Evolutionary conservation across 306 rosid genomes (phyloP).

Genomic region (Prunus mira): DNA sequence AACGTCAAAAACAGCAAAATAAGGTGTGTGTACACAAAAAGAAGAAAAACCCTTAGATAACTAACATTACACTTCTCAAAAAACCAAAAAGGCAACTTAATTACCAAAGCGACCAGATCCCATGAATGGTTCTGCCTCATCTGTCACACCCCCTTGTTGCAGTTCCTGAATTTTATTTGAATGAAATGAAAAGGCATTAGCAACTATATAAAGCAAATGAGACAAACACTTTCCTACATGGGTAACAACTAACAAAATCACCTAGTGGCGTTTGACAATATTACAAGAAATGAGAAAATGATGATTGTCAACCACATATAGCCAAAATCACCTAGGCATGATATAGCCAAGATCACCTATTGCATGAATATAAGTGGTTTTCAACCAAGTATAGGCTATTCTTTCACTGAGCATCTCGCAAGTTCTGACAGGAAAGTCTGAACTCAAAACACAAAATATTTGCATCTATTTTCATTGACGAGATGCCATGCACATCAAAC

Average conservation of each 20-base stretch:
- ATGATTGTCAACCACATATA: not conserved
- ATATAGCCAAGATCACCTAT: too few species aligned
- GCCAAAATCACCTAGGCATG: too few species aligned
- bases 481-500: not conserved
- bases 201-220: not conserved
- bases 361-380: too few species aligned
- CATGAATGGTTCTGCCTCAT: slow-evolving; percentile 90
- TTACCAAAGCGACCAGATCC: slow-evolving; percentile 97
- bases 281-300: not conserved
- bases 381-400: not conserved
- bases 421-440: not conserved
- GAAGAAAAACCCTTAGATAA: not conserved
- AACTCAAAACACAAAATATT: not conserved
- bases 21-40: slow-evolving; percentile 11
- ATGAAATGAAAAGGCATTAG: slow-evolving; percentile 5
- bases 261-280: not conserved
- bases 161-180: slow-evolving; percentile 53
- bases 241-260: not conserved
- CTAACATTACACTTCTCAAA: not conserved
- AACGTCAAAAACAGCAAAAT: slow-evolving; percentile 8
- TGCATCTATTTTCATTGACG: not conserved
- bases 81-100: not conserved
- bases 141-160: slow-evolving; percentile 65
- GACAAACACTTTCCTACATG: not conserved
- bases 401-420: not conserved